Evolutionary conservation across 768 basidiomycete genomes (phyloP), one percentile per base, ranked within the genome.

Genomic region (Galerina sulciceps): DNA sequence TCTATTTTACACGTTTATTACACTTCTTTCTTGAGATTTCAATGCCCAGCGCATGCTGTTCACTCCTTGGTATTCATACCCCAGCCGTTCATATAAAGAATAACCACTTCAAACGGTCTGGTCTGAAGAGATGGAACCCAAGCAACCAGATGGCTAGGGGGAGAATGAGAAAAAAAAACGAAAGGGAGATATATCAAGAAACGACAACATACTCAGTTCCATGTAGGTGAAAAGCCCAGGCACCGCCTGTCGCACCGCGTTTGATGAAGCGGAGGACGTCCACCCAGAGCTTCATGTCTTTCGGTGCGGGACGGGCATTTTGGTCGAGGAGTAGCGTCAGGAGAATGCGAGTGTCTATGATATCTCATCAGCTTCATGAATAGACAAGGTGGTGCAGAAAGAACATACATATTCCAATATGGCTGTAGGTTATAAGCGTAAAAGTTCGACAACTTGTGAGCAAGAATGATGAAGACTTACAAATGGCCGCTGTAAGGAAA

Each of bases 271-370:
- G 75, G 26, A 83, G 68, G 31, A 76, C 72, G 66, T 84, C 82
- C 26, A 86, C 83, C 83, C 83, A 85, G 11, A 83, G 73, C 67
- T 81, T 80, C 83, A 82, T 83, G 62, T 82, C 81, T 50, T 78
- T 76, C 2, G 76, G 71, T 11, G 69, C 59, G 0, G 82, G 83
- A 0, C 80, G 73, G 0, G 82, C 78, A 41, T 65, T 66, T n/a
- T 69, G 58, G 65, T 84, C 81, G 61, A 82, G 71, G 22, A 84
- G 75, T 44, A 83, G 75, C 2, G 76, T 77, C 9, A 83, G 69
- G 11, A 83, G 76, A 20, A 83, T 81, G 20, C 82, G 79, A 9
- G 78, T 81, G 58, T 82, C 78, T 80, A 31, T 48, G 42, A 31
- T 4, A 34, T 14, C 34, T 35, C n/a, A 26, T 26, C 2, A 50